Evolutionary conservation across 1,284 basidiomycete species (phyloP).

Genomic region (Malassezia psittaci): DNA sequence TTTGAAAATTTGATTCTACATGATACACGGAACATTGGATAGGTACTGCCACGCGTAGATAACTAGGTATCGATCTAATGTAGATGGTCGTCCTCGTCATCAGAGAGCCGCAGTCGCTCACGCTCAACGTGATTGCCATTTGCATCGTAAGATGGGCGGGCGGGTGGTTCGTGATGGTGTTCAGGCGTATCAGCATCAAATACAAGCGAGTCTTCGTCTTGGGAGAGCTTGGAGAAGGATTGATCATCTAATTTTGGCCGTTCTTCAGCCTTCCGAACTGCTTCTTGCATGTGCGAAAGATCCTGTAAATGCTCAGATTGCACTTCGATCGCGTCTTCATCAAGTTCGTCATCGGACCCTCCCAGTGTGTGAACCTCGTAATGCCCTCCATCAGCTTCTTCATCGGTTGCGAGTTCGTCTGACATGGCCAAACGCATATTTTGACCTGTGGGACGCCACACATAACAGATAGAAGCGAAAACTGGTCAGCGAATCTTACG

Average conservation of each 20-base stretch:
- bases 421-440: constrained; percentile 60
- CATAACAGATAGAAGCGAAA: constrained; percentile 71
- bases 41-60: no score
- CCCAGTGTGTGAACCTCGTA: constrained; percentile 64
- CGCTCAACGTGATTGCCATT: not conserved
- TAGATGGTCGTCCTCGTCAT: not conserved
- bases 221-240: not conserved
- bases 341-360: constrained; percentile 5
- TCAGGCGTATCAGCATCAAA: constrained; percentile 36
- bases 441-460: constrained; percentile 86
- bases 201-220: constrained; percentile 22
- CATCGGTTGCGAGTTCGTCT: constrained; percentile 57
- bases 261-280: not conserved
- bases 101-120: constrained; percentile 1
- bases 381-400: constrained; percentile 70
- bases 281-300: constrained; percentile 4
- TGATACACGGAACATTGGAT: no score
- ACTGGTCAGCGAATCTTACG: constrained; percentile 44
- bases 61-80: not conserved
- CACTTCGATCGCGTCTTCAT: constrained; percentile 14
- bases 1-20: no score
- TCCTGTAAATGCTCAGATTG: constrained; percentile 6
- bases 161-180: constrained; percentile 5
- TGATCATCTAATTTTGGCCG: not conserved
- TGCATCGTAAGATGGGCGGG: not conserved